Evolutionary conservation across 2,329 filamentous ascomycete genomes (phyloP).

Genomic region (Aschersonia sp.): DNA sequence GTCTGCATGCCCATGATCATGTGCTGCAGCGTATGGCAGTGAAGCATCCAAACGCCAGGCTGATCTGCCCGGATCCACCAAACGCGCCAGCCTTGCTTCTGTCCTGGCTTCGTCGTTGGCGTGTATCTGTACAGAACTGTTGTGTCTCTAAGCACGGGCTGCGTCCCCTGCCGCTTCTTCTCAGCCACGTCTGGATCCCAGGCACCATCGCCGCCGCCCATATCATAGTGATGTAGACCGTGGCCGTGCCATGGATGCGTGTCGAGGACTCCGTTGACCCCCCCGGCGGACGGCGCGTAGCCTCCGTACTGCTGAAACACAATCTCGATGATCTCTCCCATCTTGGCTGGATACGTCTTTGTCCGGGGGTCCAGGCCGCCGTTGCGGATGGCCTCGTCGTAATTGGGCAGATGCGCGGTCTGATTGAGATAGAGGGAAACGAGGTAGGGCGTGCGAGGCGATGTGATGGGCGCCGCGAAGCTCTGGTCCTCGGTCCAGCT

Average conservation of each 20-base stretch:
- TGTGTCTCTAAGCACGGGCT: conserved; percentile 26
- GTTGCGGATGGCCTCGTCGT: conserved; percentile 31
- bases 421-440: conserved; percentile 5
- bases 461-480: neutral
- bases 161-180: conserved; percentile 2
- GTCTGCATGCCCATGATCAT: conserved; percentile 33
- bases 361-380: conserved; percentile 37
- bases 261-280: conserved; percentile 8
- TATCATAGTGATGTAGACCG: conserved; percentile 5
- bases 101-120: conserved; percentile 15
- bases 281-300: conserved; percentile 9
- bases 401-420: conserved; percentile 25
- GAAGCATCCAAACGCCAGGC: conserved; percentile 44
- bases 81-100: conserved; percentile 41
- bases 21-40: conserved; percentile 44
- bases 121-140: conserved; percentile 43
- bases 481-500: conserved; percentile 26
- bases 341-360: conserved; percentile 32
- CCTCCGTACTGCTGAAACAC: conserved; percentile 27
- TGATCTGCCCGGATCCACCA: conserved; percentile 35
- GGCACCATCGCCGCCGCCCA: conserved; percentile 6
- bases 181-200: conserved; percentile 3
- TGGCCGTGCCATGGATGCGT: conserved; percentile 8
- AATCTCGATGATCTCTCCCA: conserved; percentile 43
- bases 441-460: conserved; percentile 4